Conservation (phyloP, 345 rosid genomes). For the Eucalyptus rudis region DNA sequence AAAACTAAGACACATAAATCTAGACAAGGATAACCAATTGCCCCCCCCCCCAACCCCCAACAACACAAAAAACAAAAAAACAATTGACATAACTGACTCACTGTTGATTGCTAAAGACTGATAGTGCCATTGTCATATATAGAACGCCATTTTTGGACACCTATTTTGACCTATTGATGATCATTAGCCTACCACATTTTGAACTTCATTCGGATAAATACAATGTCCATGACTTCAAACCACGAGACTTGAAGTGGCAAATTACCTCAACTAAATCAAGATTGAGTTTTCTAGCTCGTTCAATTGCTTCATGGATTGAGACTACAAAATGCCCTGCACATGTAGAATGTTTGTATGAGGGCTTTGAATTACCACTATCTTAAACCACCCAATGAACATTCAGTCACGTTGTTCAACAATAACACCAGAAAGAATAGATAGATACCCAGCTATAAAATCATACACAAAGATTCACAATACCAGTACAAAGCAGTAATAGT, state of each 20-base stretch:
- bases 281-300: constrained; percentile 19
- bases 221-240: not conserved
- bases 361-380: not conserved
- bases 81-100: not conserved
- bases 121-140: not conserved
- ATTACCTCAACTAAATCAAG: constrained; percentile 59
- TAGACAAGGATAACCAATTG: not conserved
- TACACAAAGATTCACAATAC: not conserved
- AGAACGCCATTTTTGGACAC: not conserved
- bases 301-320: constrained; percentile 28
- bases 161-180: not conserved
- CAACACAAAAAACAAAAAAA: too few species aligned
- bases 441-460: not conserved
- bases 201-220: not conserved
- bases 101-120: not conserved
- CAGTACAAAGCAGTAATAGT: not conserved
- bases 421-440: not conserved
- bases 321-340: constrained; percentile 32
- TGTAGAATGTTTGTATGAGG: not conserved
- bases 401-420: not conserved
- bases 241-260: not conserved
- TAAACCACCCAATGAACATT: not conserved
- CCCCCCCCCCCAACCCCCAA: not conserved
- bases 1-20: not conserved
- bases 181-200: not conserved